Base-by-base conservation (phyloP, 495 filamentous ascomycete genomes). In the Aspergillus sparsus region DNA sequence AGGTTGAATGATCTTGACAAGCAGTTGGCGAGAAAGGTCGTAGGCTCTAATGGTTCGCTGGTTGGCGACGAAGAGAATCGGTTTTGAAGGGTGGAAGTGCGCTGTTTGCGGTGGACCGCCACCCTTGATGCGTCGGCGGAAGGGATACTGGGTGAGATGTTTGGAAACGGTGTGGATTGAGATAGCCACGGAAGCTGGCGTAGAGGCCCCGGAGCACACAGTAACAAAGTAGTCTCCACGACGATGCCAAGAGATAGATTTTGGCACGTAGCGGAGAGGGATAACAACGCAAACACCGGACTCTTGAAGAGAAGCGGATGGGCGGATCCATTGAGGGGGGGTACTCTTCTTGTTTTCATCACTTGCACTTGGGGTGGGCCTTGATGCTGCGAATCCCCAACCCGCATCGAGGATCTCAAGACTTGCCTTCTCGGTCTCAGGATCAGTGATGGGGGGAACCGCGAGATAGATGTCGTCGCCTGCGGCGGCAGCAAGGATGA, bases 101-200 rank as follows among this genome's bases (percentile, higher is more conserved):
- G 90, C 92, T 7, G 89, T 88, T 78, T 98, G 95, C 7, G 93
- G 82, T 57, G 94, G 82, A 58, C 93, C 93, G 53, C 85, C 83
- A 33, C 89, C 85, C 69, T 92, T 92, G 70, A 88, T 81, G 15
- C 82, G 82, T 36, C 76, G 74, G 50, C 90, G 87, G 85, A 98
- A 97, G 49, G 94, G 94, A 66, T 91, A 87, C 72, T 98, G 95
- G 0, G 94, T 95, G 32, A 91, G 81, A 77, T 98, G 94, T 71
- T 93, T 96, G 46, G 91, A 92, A 62, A 98, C 78, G 1, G 93
- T 96, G 79, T 98, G 94, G 69, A 98, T 97, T 33, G 91, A 86
- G 49, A 98, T 89, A n/a, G 95, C 90, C 35, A 77, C 69, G 5
- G 74, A 77, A 16, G 78, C 85, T 76, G 72, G 87, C 77, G 75